These are phyloP conservation scores for Orbilia quercus DNA, from an alignment of 2,329 filamentous ascomycete genomes.

Conservation along the genomic window DNA sequence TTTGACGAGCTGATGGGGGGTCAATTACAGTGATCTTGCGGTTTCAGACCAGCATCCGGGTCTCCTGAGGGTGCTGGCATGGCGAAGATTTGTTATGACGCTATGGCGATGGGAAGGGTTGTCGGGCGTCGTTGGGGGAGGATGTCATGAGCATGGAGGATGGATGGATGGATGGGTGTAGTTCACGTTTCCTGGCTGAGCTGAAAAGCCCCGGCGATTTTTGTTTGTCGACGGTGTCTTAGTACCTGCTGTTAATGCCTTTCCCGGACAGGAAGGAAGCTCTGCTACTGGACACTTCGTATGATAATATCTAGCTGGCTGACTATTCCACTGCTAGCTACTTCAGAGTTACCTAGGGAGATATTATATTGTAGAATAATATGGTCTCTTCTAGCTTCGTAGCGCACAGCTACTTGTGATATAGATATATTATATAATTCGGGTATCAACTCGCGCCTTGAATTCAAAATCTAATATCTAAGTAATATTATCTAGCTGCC, in stretches of 20 bases:
- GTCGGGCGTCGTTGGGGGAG: not conserved
- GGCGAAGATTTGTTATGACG: not conserved
- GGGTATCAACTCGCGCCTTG: not conserved
- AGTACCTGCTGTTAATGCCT: too few species aligned
- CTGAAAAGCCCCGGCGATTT: constrained; percentile 34
- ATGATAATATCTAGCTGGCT: too few species aligned
- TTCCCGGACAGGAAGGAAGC: constrained; percentile 16
- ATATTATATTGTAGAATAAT: too few species aligned
- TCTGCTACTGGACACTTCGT: too few species aligned
- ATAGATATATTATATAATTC: too few species aligned
- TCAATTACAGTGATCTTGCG: constrained; percentile 58
- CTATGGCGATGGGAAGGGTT: not conserved
- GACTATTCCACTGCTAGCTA: too few species aligned
- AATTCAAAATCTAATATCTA: constrained; percentile 19
- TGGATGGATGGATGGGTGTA: too few species aligned
- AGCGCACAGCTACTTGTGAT: too few species aligned
- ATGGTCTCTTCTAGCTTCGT: too few species aligned
- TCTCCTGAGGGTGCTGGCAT: constrained; percentile 45
- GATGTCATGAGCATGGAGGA: constrained; percentile 1
- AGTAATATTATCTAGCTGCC: constrained; percentile 9
- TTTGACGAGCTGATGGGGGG: constrained; percentile 11
- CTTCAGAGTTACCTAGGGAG: too few species aligned
- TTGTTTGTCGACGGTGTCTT: constrained; percentile 7
- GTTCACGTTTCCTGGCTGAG: constrained; percentile 20
- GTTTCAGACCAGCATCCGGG: constrained; percentile 58